Evolutionary conservation across 2,329 filamentous ascomycete species (phyloP), one percentile per base, ranked within the genome.

Genomic region (Diaporthe nobilis): DNA sequence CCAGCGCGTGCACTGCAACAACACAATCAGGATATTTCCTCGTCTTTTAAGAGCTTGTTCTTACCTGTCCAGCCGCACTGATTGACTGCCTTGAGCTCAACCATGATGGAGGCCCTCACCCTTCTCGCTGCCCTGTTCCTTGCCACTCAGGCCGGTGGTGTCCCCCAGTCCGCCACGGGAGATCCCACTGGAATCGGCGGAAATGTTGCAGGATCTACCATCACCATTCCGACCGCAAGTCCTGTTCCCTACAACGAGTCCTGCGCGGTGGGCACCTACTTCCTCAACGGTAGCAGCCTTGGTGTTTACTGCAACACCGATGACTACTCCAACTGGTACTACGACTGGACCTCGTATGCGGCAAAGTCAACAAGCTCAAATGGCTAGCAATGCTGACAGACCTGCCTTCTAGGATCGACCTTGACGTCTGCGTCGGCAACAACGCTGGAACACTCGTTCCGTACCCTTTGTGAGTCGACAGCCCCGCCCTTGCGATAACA

Each of bases 301-400:
- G 84, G 84, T 44, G 80, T 85, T 78, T 86, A 85, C 78, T 86
- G 85, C 80, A 83, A 84, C 75, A 84, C 85, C 70, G 77, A 84
- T 58, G 77, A 85, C 77, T 81, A 79, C 76, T 79, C 76, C 1
- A 57, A 80, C 8, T 86, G 80, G 73, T 82, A 80, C 31, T 86
- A 85, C 78, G 84, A 85, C 71, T 86, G 85, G 83, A 82, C 84
- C 17, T 85, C 82, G 85, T 85, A 79, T 77, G 79, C 17, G 44
- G 49, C 20, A 13, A 39, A 15, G 49, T 34, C 28, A 49, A 10
- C 7, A 37, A 49, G 22, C 42, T 31, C 22, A 28, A 3, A 55
- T 44, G 31, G 22, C 65, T 10, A 22, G 17, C n/a, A 61, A 42
- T 1, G 71, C 73, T 72, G 37, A 75, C 73, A 76, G 42, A 39